A percentile compares a stretch with the other conserved stretches of the same genome.
Evolutionary conservation across 2,329 filamentous ascomycete species (phyloP).

Genomic region (Penicillium sp.): DNA sequence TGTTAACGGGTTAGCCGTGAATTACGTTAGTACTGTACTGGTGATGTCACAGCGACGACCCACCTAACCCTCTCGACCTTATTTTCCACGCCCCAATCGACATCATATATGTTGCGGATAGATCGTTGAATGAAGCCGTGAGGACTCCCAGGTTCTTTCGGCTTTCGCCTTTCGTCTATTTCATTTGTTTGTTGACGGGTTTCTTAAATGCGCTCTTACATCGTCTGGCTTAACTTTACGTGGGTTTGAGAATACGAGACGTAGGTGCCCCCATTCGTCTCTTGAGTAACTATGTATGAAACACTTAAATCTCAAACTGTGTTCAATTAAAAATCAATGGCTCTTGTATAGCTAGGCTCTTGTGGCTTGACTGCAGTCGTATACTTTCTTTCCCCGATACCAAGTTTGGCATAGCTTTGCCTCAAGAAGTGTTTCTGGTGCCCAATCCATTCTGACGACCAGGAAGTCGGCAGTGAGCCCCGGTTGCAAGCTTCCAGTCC

Average conservation of each 20-base stretch:
- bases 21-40: too few species aligned
- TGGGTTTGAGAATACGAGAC: too few species aligned
- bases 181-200: not conserved
- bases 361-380: slow-evolving; percentile 8
- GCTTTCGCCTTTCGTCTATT: too few species aligned
- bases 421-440: slow-evolving; percentile 41
- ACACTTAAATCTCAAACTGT: not conserved
- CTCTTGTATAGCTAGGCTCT: not conserved
- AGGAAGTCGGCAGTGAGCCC: slow-evolving; percentile 49
- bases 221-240: not conserved
- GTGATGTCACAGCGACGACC: too few species aligned
- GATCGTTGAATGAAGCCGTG: too few species aligned
- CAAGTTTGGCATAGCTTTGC: slow-evolving; percentile 48
- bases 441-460: slow-evolving; percentile 48
- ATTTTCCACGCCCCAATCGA: too few species aligned
- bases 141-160: too few species aligned
- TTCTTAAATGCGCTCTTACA: not conserved
- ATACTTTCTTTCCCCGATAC: slow-evolving; percentile 44
- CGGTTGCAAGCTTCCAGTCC: slow-evolving; percentile 42
- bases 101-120: too few species aligned
- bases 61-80: too few species aligned
- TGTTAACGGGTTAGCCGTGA: too few species aligned
- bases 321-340: not conserved
- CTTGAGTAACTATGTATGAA: too few species aligned
- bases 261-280: too few species aligned